Percentiles rank a stretch among this genome's conserved stretches.
Conservation (phyloP, 148 eudicot species). For the Oxyria digyna region DNA sequence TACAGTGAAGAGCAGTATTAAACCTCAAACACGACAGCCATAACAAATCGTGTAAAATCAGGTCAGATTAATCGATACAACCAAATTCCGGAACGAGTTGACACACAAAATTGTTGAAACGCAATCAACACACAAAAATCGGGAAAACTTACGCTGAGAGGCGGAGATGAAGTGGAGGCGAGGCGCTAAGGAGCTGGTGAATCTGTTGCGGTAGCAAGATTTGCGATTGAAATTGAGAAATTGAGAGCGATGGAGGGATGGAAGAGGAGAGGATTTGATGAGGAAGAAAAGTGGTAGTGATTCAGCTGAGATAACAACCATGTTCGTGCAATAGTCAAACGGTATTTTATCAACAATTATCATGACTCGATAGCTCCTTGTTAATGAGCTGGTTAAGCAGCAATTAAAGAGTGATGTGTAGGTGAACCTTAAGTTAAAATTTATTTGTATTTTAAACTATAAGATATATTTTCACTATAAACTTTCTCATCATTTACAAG, state of each 20-base stretch:
- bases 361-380: too few species aligned
- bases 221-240: neutral
- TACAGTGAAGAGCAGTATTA: neutral
- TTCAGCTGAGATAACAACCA: neutral
- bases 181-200: neutral
- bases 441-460: too few species aligned
- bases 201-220: neutral
- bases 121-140: neutral
- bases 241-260: neutral
- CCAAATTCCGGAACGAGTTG: neutral
- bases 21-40: too few species aligned
- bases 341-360: too few species aligned
- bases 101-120: neutral
- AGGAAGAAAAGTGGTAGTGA: neutral
- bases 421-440: too few species aligned
- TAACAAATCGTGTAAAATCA: neutral
- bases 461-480: too few species aligned
- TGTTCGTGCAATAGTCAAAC: too few species aligned
- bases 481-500: too few species aligned
- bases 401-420: too few species aligned
- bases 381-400: too few species aligned
- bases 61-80: neutral
- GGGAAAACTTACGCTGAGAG: neutral
- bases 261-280: neutral
- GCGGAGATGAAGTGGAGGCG: neutral